These are phyloP conservation scores for Royoungia palumana DNA, from an alignment of 768 basidiomycete species.

Conservation along the genomic window DNA sequence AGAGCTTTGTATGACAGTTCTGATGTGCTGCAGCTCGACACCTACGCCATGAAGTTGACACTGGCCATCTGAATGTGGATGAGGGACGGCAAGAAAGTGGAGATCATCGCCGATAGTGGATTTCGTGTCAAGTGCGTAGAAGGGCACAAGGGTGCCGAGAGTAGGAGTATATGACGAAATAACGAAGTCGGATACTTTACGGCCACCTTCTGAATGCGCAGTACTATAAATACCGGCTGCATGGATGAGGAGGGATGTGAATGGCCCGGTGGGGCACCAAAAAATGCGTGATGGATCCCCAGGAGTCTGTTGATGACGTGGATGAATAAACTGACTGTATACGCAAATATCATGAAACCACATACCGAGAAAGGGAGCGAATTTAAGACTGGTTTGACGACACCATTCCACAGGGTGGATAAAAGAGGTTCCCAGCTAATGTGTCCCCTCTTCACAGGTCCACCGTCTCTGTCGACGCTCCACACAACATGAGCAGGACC, in stretches of 20 bases:
- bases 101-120: not conserved
- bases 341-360: not conserved
- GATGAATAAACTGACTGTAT: not conserved
- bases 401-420: slow-evolving; percentile 7
- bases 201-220: not conserved
- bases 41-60: slow-evolving; percentile 9
- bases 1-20: not conserved
- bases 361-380: slow-evolving; percentile 1
- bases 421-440: slow-evolving; percentile 1
- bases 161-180: slow-evolving; percentile 30
- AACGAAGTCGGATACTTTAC: slow-evolving; percentile 1
- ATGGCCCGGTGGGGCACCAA: slow-evolving; percentile 4
- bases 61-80: slow-evolving; percentile 16
- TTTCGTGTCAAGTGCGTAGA: not conserved
- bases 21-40: slow-evolving; percentile 23
- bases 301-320: not conserved
- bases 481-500: not conserved
- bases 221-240: slow-evolving; percentile 1
- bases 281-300: not conserved
- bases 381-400: slow-evolving; percentile 9
- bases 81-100: slow-evolving; percentile 10
- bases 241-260: slow-evolving; percentile 4
- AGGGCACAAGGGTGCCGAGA: slow-evolving; percentile 14
- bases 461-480: not conserved
- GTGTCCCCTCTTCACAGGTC: not conserved